A percentile compares a stretch with the other conserved stretches of the same genome.
Conservation (phyloP, 169 alveolate genomes). For the Perkinsus chesapeaki region DNA sequence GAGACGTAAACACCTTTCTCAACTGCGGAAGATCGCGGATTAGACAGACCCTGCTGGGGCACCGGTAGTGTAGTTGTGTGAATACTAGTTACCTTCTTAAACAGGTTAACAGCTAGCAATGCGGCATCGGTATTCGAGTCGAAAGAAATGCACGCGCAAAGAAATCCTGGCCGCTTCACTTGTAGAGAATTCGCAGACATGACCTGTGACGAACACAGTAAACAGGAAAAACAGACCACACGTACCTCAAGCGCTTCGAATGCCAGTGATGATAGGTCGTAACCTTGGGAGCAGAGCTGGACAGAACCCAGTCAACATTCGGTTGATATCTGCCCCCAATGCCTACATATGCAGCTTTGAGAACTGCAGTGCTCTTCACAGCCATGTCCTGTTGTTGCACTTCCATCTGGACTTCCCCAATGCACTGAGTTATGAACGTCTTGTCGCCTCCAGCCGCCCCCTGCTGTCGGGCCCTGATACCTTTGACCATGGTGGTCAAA, state of each 20-base stretch:
- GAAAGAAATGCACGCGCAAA: slow-evolving; percentile 29
- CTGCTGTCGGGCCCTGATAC: slow-evolving; percentile 24
- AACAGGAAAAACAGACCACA: too few species aligned
- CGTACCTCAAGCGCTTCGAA: slow-evolving; percentile 38
- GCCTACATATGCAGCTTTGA: slow-evolving; percentile 34
- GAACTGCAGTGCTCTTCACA: slow-evolving; percentile 30
- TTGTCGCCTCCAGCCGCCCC: slow-evolving; percentile 6
- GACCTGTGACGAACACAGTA: too few species aligned
- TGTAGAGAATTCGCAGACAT: neutral
- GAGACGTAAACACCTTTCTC: slow-evolving; percentile 10
- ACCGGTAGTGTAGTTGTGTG: neutral
- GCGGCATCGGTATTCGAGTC: slow-evolving; percentile 31
- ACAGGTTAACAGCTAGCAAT: slow-evolving; percentile 36
- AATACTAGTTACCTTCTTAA: slow-evolving; percentile 30
- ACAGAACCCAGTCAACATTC: neutral
- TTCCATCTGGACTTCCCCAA: neutral
- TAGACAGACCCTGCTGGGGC: neutral
- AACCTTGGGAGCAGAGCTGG: slow-evolving; percentile 19
- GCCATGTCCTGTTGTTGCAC: slow-evolving; percentile 14
- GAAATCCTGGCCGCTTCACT: slow-evolving; percentile 28
- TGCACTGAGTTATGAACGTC: neutral
- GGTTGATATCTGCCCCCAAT: neutral
- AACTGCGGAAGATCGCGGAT: neutral
- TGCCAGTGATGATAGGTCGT: slow-evolving; percentile 35
- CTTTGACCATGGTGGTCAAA: slow-evolving; percentile 16